phyloP scores from a whole-genome alignment of 2,329 filamentous ascomycete species.

The Aspergillus piperis region DNA sequence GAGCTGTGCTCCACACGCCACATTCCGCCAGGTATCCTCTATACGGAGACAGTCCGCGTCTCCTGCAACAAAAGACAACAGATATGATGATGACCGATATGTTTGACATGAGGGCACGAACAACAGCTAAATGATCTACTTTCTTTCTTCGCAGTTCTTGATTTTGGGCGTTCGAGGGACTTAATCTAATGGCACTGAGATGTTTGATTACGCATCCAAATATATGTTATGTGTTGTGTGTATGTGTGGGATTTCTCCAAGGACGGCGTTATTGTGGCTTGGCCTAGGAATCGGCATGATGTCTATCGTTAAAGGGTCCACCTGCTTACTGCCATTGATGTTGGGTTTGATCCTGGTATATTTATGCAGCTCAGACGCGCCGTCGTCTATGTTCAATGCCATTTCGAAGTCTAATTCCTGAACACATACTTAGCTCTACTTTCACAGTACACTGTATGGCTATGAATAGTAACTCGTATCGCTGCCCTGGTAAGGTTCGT shows the following conservation, averaged over 20 bases:
- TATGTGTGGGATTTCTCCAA: neutral
- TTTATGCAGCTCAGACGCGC: neutral
- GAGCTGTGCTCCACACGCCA: neutral
- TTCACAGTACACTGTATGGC: too few species aligned
- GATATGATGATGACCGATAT: constrained; percentile 21
- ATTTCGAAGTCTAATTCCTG: neutral
- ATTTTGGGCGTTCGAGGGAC: constrained; percentile 15
- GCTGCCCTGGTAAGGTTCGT: too few species aligned
- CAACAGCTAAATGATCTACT: constrained; percentile 11
- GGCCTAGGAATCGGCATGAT: neutral
- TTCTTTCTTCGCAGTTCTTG: constrained; percentile 6
- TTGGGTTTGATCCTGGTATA: neutral
- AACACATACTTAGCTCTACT: neutral
- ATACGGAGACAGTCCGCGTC: neutral
- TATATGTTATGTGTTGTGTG: constrained; percentile 8
- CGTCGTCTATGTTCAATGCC: neutral
- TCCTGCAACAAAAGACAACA: neutral
- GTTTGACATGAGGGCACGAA: constrained; percentile 16
- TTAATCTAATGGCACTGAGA: constrained; percentile 15
- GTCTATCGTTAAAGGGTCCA: neutral
- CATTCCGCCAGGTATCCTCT: neutral
- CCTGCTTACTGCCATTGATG: neutral
- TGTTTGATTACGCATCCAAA: constrained; percentile 7
- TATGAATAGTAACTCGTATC: too few species aligned
- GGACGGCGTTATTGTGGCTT: neutral